Base-by-base conservation (phyloP, 2,329 filamentous ascomycete species). In the Paraphaeosphaeria sporulosa region DNA sequence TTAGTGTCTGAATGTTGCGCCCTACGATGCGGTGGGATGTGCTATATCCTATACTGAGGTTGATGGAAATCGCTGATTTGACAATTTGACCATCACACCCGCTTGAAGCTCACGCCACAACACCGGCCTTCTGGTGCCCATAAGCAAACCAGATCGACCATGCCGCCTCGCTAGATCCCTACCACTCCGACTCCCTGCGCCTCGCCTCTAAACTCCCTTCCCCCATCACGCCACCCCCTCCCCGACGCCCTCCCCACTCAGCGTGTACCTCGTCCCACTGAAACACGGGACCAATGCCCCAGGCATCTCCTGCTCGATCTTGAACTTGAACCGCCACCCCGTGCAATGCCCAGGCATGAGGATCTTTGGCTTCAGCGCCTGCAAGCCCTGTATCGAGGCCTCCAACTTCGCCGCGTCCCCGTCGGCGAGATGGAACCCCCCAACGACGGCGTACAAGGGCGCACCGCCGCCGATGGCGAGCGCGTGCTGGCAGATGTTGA, bases 311-410 rank as follows among this genome's bases (percentile, higher is more conserved):
- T 83, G 61, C 85, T 84, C 46, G 78, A 78, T 63, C 81, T 81
- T 68, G 85, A 86, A 38, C 83, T 84, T 62, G 55, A 57, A 57
- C 23, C 83, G 77, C 84, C 84, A 87, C 6, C 84, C 84, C 0
- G 84, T 83, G 64, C 84, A 86, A 68, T 87, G 85, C 0, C 84
- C 85, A 0, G 85, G 83, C 68, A 86, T 77, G 3, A 86, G 67
- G 0, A 86, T 74, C 13, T 79, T 80, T 0, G 83, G 82, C 54
- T 80, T 81, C 23, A 87, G 70, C 55, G 85, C 84, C n/a, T 70
- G 65, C 1, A 86, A 36, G 15, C 46, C 55, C 15, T 19, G 21
- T 17, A 57, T 73, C 0, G 83, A 84, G 19, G 71, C 74, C 43
- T 80, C 67, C 57, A 85, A 71, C 55, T 82, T 80, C 4, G 76